Evolutionary conservation across 257 asterid genomes (phyloP).

Genomic region (Henckelia pumila): DNA sequence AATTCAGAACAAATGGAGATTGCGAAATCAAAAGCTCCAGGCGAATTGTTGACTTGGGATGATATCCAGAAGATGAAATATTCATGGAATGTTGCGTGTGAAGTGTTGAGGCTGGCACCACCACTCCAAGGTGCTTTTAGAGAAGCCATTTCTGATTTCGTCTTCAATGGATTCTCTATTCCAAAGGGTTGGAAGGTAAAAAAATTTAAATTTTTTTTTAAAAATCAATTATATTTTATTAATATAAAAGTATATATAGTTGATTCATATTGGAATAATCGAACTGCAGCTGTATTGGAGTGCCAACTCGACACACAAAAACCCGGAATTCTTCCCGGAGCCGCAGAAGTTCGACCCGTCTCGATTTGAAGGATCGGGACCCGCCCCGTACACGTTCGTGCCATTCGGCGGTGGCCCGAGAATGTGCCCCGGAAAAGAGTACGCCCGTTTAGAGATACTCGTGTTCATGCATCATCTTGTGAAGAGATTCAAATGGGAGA

Average conservation of each 20-base stretch:
- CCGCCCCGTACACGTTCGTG: conserved; percentile 57
- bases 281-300: conserved; percentile 48
- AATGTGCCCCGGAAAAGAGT: conserved; percentile 59
- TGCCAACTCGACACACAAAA: conserved; percentile 45
- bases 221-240: no score
- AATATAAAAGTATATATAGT: no score
- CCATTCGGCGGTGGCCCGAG: conserved; percentile 61
- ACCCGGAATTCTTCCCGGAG: conserved; percentile 39
- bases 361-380: conserved; percentile 51
- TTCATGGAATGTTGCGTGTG: conserved; percentile 57
- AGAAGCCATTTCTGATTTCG: conserved; percentile 50
- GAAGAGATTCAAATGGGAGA: conserved; percentile 47
- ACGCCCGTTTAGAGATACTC: conserved; percentile 43
- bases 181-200: conserved; percentile 71
- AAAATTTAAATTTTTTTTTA: no score
- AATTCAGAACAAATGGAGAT: conserved; percentile 54
- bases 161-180: conserved; percentile 43
- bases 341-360: conserved; percentile 57
- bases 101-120: conserved; percentile 48
- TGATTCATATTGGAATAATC: no score
- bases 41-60: conserved; percentile 44
- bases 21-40: conserved; percentile 35
- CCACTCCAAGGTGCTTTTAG: conserved; percentile 56
- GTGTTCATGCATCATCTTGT: conserved; percentile 57
- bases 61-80: conserved; percentile 56